A percentile compares a stretch with the other conserved stretches of the same genome.
These are phyloP conservation scores for Bothriochloa decipiens DNA, from an alignment of 176 grass and related monocot species.

Conservation along the genomic window DNA sequence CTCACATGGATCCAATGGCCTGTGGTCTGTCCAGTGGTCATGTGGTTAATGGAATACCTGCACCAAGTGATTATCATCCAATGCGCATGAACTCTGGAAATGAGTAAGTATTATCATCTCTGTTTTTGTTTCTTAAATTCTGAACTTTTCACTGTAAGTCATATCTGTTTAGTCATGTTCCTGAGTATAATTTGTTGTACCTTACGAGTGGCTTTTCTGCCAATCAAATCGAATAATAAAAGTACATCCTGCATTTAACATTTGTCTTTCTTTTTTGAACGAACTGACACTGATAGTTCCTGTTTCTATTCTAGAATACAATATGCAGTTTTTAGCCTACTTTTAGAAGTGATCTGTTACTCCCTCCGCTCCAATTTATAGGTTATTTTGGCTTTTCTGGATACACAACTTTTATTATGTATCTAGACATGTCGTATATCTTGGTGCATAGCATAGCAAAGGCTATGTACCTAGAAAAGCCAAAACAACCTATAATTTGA, in stretches of 20 bases:
- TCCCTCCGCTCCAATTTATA: not conserved
- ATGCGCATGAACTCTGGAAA: slow-evolving; percentile 87
- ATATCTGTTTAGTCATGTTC: slow-evolving; percentile 20
- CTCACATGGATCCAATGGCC: slow-evolving; percentile 72
- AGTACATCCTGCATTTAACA: slow-evolving; percentile 14
- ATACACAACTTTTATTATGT: not conserved
- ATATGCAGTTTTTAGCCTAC: not conserved
- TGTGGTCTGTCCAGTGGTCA: slow-evolving; percentile 79
- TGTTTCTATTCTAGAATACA: not conserved
- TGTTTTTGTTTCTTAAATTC: slow-evolving; percentile 8
- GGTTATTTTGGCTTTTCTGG: not conserved
- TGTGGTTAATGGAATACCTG: slow-evolving; percentile 91
- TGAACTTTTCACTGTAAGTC: not conserved
- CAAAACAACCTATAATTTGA: not conserved
- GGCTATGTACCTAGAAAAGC: not conserved
- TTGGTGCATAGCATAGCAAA: not conserved
- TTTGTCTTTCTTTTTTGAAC: not conserved
- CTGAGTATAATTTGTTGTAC: not conserved
- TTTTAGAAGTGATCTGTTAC: not conserved
- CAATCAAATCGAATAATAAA: slow-evolving; percentile 14
- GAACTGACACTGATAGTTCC: not conserved
- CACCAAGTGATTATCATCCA: slow-evolving; percentile 77
- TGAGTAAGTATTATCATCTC: slow-evolving; percentile 70
- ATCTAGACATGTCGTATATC: not conserved
- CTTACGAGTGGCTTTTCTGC: slow-evolving; percentile 23